These are phyloP conservation scores for Nitzschia sp. DNA, from an alignment of 108 stramenopile genomes.

Conservation along the genomic window DNA sequence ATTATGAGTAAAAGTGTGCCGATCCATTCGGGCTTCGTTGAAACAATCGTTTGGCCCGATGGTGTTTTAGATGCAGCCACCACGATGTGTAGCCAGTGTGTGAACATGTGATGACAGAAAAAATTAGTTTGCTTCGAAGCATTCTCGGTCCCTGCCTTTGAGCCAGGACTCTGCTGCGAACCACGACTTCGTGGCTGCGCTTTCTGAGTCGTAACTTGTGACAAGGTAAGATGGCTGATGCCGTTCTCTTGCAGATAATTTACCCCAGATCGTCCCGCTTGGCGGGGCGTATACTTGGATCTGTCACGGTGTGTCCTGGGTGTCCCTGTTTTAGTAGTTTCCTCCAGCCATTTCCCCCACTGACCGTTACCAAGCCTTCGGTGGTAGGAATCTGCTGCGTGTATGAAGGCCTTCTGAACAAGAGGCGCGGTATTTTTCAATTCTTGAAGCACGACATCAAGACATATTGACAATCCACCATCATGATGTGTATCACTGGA, in stretches of 20 bases:
- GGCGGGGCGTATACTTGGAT: background rate
- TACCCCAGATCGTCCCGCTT: constrained; percentile 24
- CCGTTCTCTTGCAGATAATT: constrained; percentile 20
- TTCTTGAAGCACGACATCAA: constrained; percentile 19
- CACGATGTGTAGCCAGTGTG: constrained; percentile 50
- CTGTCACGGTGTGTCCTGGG: background rate
- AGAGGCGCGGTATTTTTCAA: constrained; percentile 5
- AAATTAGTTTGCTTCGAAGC: constrained; percentile 5
- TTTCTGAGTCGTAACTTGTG: constrained; percentile 19
- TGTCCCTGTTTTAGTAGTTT: background rate
- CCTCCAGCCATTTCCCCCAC: constrained; percentile 24
- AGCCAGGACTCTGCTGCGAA: background rate
- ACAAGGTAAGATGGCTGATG: background rate
- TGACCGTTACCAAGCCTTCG: constrained; percentile 1
- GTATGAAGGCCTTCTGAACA: background rate
- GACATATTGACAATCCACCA: constrained; percentile 6
- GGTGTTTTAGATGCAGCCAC: constrained; percentile 12
- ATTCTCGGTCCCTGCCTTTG: background rate
- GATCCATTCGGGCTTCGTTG: constrained; percentile 22
- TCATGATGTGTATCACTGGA: no score
- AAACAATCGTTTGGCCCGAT: background rate
- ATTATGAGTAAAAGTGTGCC: constrained; percentile 22
- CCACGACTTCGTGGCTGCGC: constrained; percentile 12
- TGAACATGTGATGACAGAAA: constrained; percentile 26
- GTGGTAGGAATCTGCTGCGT: background rate